Evolutionary conservation across 75 land plant species (phyloP).

Genomic region (Pinus tabuliformis): DNA sequence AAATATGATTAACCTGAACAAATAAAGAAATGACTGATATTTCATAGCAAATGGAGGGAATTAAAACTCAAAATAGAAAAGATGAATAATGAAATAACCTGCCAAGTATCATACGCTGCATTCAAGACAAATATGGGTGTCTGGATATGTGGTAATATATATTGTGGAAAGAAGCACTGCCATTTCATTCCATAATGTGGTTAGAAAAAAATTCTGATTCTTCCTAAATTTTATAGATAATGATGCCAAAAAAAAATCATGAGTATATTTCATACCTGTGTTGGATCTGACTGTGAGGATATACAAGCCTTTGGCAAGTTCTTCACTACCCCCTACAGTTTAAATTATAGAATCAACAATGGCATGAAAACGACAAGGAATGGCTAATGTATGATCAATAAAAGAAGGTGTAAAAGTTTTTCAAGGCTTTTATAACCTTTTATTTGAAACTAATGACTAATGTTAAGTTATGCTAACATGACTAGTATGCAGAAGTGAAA

Average conservation of each 20-base stretch:
- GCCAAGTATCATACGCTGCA: constrained; percentile 91
- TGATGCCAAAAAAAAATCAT: background rate
- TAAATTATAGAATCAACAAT: background rate
- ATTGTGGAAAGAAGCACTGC: constrained; percentile 95
- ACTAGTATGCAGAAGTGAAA: too few species aligned
- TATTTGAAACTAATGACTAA: background rate
- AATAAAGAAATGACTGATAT: background rate
- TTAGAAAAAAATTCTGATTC: background rate
- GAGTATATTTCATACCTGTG: background rate
- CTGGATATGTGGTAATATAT: constrained; percentile 46
- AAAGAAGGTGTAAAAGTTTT: too few species aligned
- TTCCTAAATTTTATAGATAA: background rate
- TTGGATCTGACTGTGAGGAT: too few species aligned
- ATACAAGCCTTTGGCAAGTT: too few species aligned
- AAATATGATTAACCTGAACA: constrained; percentile 45
- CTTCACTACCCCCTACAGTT: too few species aligned
- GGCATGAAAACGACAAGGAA: too few species aligned
- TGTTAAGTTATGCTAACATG: too few species aligned
- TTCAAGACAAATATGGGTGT: constrained; percentile 87
- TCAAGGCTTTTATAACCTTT: too few species aligned
- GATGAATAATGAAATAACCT: constrained; percentile 42
- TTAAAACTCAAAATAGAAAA: background rate
- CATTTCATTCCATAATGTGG: background rate
- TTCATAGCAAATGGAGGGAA: background rate
- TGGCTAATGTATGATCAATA: background rate